Base-by-base conservation (phyloP, 2,329 filamentous ascomycete genomes). In the Phoma sp. region DNA sequence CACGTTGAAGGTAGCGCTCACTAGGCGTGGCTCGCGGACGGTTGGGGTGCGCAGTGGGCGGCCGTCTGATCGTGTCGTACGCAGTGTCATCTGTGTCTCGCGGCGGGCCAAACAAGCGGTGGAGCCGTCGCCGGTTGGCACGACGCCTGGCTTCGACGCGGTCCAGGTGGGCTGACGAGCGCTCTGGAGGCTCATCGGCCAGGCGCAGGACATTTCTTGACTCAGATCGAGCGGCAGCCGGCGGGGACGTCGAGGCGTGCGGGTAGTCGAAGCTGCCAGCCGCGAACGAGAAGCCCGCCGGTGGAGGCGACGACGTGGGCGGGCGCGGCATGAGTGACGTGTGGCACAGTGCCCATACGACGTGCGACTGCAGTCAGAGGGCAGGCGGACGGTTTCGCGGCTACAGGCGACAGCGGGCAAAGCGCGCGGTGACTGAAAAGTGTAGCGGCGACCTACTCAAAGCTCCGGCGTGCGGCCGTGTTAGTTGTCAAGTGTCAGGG, bases 251-350 rank as follows among this genome's bases (percentile, higher is more conserved):
- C n/a, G 69, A 72, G 37, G 78, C 78, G 39, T 77, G 75, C 22
- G 79, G 78, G 47, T 75, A 74, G 66, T 80, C 79, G 65, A 79
- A 79, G 61, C 68, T 70, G 57, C 75, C 76, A 32, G 70, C 69
- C 32, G 70, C 70, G 62, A 70, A 73, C 49, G 70, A 55, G 47
- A 69, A 70, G 43, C 52, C 54, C n/a, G 64, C 47, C 27, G 67
- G 60, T 23, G 65, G 66, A 36, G 70, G 64, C 25, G 70, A 65
- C 33, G 70, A 65, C 11, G 70, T 50, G 13, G 61, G 59, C 40
- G 68, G 63, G 64, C 67, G 60, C 45, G 70, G 67, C 68, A 72
- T 72, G 32, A 58, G 52, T 67, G 67, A 64, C 62, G 66, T 63
- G 60, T 62, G 37, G 42, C 38, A 53, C 33, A 40, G 58, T 45